Conservation (phyloP, 1,139 yeast species). For the Eremothecium sinecaudum region DNA sequence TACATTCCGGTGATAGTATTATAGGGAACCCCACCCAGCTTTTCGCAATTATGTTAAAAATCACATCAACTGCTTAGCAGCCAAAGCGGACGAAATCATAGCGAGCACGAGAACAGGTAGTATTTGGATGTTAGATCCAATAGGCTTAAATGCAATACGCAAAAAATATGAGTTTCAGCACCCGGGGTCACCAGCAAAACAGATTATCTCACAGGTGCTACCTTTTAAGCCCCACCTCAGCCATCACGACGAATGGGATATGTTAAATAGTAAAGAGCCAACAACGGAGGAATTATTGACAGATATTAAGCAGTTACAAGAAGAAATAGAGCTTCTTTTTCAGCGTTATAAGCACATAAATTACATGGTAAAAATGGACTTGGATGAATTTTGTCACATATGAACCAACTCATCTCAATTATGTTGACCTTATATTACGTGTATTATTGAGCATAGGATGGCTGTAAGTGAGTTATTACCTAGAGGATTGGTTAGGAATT, state of each 20-base stretch:
- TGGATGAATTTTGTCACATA: conserved; percentile 25
- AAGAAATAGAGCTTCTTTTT: conserved; percentile 21
- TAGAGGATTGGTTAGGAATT: too few species aligned
- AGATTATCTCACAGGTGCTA: conserved; percentile 2
- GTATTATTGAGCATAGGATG: too few species aligned
- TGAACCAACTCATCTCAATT: too few species aligned
- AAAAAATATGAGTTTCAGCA: conserved; percentile 1
- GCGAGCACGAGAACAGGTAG: too few species aligned
- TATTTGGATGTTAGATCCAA: neutral
- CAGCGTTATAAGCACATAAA: conserved; percentile 16
- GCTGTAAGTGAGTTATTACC: too few species aligned
- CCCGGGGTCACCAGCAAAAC: neutral
- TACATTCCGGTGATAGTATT: too few species aligned
- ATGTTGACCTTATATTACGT: too few species aligned
- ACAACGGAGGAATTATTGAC: conserved; percentile 8
- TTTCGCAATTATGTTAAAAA: too few species aligned
- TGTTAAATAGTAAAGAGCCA: neutral
- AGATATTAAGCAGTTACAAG: conserved; percentile 17
- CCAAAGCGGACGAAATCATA: too few species aligned
- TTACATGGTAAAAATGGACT: conserved; percentile 21
- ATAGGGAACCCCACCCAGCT: too few species aligned
- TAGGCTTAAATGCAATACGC: conserved; percentile 1
- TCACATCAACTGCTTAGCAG: too few species aligned
- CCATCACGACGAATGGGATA: neutral
- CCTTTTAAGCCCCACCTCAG: neutral